Evolutionary conservation across 306 rosid species (phyloP), one percentile per base, ranked within the genome.

Genomic region (Rosa rugosa): DNA sequence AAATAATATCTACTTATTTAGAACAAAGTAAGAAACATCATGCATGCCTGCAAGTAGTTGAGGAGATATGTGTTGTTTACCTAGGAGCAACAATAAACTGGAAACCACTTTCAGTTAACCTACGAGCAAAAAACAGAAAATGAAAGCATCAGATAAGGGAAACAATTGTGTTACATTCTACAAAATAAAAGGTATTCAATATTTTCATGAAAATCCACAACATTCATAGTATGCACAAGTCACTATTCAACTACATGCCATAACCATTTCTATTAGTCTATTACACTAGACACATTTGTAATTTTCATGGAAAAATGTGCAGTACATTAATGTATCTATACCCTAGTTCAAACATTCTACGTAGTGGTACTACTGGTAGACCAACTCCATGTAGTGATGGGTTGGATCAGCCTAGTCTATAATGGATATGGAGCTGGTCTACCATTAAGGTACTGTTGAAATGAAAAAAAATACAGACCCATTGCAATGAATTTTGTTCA

Each of bases 41-140:
- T 22, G 63, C 49, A 46, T 22, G 63, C 6, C 0, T 38, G 46
- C 74, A 82, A 79, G 73, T 69, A 87, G 60, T 81, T 81, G 46
- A 82, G 73, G 68, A 66, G 41, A 63, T 34, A 80, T 79, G 76
- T 68, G 81, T 57, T 73, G 84, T 96, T 84, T 89, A 95, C 99
- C 99, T 93, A 89, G 86, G 3, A 31, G 36, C 36, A 31, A 31
- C 36, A 31, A 31, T 2, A 31, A 95, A 95, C 85, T 95, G 99
- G 88, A 95, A 95, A 77, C 97, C 99, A 88, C 97, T 93, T 77
- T 90, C 97, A 65, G 97, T 95, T 87, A 95, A 82, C 69, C 88
- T 90, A 22, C 94, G 98, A 84, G 90, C 85, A 31, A 31, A 31
- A 69, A 74, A 72, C 71, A 36, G 56, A 53, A 73, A 54, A 75